Evolutionary conservation across 1,284 basidiomycete genomes (phyloP).

Genomic region (Sporisorium iseilematis-ciliati): DNA sequence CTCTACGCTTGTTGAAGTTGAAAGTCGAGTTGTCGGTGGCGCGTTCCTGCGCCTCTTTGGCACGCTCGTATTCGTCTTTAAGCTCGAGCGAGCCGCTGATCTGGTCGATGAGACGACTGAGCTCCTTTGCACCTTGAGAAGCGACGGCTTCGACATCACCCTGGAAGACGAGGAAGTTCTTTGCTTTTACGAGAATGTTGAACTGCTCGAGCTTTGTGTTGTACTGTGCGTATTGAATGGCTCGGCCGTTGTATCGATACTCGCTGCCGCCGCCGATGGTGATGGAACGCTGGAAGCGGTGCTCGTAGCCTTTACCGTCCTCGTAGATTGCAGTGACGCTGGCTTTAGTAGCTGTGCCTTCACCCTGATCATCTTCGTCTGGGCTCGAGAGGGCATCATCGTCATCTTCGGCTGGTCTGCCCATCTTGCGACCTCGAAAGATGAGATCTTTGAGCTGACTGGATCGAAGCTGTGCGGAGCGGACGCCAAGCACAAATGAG

Average conservation of each 20-base stretch:
- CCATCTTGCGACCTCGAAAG: conserved; percentile 85
- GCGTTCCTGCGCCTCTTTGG: conserved; percentile 85
- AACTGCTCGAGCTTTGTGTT: conserved; percentile 63
- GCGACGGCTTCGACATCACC: conserved; percentile 99
- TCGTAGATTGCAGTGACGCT: conserved; percentile 93
- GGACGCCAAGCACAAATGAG: conserved; percentile 96
- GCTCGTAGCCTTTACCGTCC: conserved; percentile 83
- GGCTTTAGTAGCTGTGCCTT: conserved; percentile 87
- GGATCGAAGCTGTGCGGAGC: conserved; percentile 90
- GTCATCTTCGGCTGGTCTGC: conserved; percentile 70
- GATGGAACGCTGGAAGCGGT: conserved; percentile 87
- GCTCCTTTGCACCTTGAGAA: conserved; percentile 89
- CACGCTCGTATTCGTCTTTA: conserved; percentile 87
- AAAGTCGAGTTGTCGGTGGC: conserved; percentile 93
- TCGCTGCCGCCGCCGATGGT: conserved; percentile 82
- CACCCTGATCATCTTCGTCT: conserved; percentile 75
- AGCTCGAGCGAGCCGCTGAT: conserved; percentile 83
- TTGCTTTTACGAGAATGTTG: conserved; percentile 98
- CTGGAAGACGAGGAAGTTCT: conserved; percentile 97
- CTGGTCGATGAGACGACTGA: conserved; percentile 91
- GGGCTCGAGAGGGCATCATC: conserved; percentile 57
- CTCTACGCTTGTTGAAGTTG: conserved; percentile 91
- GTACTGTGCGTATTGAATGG: conserved; percentile 59
- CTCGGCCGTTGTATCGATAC: conserved; percentile 65
- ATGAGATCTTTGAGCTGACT: conserved; percentile 94